Percentiles rank a stretch among this genome's conserved stretches.
phyloP scores from a whole-genome alignment of 768 basidiomycete genomes.

The Asterophora lycoperdoides region DNA sequence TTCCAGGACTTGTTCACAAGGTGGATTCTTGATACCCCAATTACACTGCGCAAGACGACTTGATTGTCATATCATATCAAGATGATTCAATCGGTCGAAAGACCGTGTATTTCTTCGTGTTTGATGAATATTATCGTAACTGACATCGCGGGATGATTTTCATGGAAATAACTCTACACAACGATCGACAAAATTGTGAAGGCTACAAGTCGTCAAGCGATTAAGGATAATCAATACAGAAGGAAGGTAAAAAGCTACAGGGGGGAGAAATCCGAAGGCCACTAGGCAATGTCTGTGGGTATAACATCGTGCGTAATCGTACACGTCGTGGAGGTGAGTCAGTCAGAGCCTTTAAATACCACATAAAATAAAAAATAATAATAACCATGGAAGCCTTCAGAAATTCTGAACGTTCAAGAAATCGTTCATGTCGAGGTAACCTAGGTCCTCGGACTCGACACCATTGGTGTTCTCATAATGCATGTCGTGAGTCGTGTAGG shows the following conservation, averaged over 20 bases:
- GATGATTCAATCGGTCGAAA: neutral
- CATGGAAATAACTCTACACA: neutral
- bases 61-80: neutral
- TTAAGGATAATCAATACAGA: conserved; percentile 8
- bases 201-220: neutral
- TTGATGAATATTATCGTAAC: neutral
- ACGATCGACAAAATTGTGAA: neutral
- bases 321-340: conserved; percentile 4
- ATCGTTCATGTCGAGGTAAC: conserved; percentile 26
- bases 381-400: conserved; percentile 8
- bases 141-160: neutral
- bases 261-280: neutral
- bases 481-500: neutral
- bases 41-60: conserved; percentile 22
- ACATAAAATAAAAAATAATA: conserved; percentile 4
- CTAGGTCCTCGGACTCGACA: conserved; percentile 16
- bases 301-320: conserved; percentile 4
- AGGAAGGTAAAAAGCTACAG: conserved; percentile 9
- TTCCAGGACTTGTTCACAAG: conserved; percentile 54
- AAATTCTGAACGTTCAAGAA: conserved; percentile 20
- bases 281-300: conserved; percentile 5
- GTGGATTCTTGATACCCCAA: conserved; percentile 54
- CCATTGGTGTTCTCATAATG: neutral
- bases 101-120: neutral
- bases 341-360: neutral